These are phyloP conservation scores for Neonothopanus nambi DNA, from an alignment of 1,284 basidiomycete genomes.

Conservation along the genomic window DNA sequence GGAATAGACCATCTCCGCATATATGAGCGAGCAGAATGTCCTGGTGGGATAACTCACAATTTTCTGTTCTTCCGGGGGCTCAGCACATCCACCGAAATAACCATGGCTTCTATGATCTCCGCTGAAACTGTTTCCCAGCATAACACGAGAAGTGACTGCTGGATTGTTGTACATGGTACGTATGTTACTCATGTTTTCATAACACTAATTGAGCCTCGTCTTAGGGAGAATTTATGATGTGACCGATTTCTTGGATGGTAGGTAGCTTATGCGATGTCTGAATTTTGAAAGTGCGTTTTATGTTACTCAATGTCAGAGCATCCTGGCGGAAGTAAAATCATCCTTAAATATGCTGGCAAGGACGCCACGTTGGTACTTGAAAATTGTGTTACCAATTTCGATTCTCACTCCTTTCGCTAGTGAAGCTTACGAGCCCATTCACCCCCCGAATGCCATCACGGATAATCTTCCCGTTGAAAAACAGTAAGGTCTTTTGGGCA, in stretches of 20 bases:
- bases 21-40: background rate
- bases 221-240: conserved; percentile 71
- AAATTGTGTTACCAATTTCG: background rate
- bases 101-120: conserved; percentile 33
- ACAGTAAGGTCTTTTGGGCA: conserved; percentile 49
- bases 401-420: conserved; percentile 28
- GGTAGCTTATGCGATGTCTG: conserved; percentile 14
- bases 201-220: conserved; percentile 21
- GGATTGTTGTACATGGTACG: conserved; percentile 87
- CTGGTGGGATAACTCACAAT: background rate
- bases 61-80: background rate
- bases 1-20: background rate
- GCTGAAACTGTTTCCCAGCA: conserved; percentile 68
- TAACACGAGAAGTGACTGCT: conserved; percentile 72
- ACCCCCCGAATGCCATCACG: conserved; percentile 86
- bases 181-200: conserved; percentile 14
- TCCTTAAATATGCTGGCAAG: conserved; percentile 73
- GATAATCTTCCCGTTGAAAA: conserved; percentile 79
- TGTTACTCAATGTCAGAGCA: conserved; percentile 46
- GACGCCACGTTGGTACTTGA: conserved; percentile 61
- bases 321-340: conserved; percentile 65
- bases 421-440: conserved; percentile 83
- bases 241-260: conserved; percentile 70
- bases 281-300: background rate
- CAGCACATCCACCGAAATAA: background rate